Base-by-base conservation (phyloP, 225 moss, liverwort and hornwort genomes). In the Anthoceros angustus region DNA sequence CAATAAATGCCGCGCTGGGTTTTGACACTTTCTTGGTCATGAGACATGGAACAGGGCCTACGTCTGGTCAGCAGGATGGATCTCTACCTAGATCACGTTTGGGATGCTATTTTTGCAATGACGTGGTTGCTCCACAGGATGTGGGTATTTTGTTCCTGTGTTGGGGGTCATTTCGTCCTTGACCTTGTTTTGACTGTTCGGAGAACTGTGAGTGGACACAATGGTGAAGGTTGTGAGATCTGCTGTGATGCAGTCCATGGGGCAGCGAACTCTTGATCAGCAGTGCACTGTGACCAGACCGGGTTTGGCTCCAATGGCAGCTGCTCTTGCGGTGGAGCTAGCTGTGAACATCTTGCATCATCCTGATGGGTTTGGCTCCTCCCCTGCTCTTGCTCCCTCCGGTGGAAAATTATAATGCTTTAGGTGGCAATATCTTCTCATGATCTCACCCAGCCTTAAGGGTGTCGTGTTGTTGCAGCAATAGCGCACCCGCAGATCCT, bases 261-360 rank as follows among this genome's bases (percentile, higher is more conserved):
- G 85, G 46, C 92, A 98, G 72, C 84, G 98, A 75, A 89, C 92
- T 10, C 80, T 98, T 70, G 98, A 98, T 68, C 98, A 98, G 73
- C 98, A 98, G 77, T 98, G 98, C 64, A 98, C 98, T 40, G 98
- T 98, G 73, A 98, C 98, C 61, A 82, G 98, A 68, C 98, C 98
- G 63, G 98, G 98, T 61, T 71, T 98, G 70, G 98, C 98, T 69
- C 91, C 98, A 45, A 87, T 98, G 75, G 98, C 92, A 64, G 86
- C 84, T 71, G 80, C 92, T 63, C 80, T 92, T 60, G 98, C 98
- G 14, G 98, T 92, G 48, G 98, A 98, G 78, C 74, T 98, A 42
- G 92, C 89, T 43, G 89, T 98, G 73, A 76, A 82, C 72, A 79
- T 98, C 67, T 81, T 98, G 64, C 98, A 98, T 75, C 98, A 98